Conservation (phyloP, 495 filamentous ascomycete genomes). For the Apiosordaria backusii region DNA sequence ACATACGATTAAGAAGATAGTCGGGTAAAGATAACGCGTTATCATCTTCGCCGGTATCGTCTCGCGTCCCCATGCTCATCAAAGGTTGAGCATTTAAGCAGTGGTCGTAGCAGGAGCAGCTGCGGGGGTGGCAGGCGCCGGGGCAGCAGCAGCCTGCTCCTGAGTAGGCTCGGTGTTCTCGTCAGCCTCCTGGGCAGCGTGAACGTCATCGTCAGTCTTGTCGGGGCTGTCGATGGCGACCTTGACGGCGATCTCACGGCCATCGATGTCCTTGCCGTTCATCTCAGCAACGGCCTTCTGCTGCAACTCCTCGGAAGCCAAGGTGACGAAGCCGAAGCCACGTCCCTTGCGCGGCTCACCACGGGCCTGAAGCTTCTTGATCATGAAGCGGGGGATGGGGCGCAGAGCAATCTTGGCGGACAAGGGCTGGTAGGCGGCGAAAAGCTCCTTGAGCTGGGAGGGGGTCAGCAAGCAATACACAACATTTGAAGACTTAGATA, state of each 20-base stretch:
- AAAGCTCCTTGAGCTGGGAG: conserved; percentile 89
- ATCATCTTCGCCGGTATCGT: conserved; percentile 22
- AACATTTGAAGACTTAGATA: not conserved
- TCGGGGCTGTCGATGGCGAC: conserved; percentile 98
- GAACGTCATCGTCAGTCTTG: conserved; percentile 86
- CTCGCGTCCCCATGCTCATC: conserved; percentile 23
- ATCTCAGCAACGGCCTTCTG: conserved; percentile 95
- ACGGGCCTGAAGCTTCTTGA: conserved; percentile 97
- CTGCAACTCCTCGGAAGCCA: conserved; percentile 91
- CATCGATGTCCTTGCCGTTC: conserved; percentile 98
- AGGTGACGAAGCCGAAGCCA: conserved; percentile 96
- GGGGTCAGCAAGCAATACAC: conserved; percentile 38
- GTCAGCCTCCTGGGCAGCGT: conserved; percentile 45
- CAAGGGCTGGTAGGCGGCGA: conserved; percentile 79
- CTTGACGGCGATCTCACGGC: conserved; percentile 99
- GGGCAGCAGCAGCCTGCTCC: conserved; percentile 38
- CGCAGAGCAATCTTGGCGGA: conserved; percentile 98
- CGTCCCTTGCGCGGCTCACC: conserved; percentile 98
- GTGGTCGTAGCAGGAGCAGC: conserved; percentile 20
- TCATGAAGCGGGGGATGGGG: conserved; percentile 98
- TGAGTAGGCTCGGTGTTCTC: conserved; percentile 38
- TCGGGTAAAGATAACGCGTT: conserved; percentile 30
- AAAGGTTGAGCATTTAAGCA: conserved; percentile 25
- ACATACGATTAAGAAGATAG: conserved; percentile 31
- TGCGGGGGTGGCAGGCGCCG: conserved; percentile 19